phyloP scores from a whole-genome alignment of 257 asterid genomes.

The Scutellaria baicalensis region DNA sequence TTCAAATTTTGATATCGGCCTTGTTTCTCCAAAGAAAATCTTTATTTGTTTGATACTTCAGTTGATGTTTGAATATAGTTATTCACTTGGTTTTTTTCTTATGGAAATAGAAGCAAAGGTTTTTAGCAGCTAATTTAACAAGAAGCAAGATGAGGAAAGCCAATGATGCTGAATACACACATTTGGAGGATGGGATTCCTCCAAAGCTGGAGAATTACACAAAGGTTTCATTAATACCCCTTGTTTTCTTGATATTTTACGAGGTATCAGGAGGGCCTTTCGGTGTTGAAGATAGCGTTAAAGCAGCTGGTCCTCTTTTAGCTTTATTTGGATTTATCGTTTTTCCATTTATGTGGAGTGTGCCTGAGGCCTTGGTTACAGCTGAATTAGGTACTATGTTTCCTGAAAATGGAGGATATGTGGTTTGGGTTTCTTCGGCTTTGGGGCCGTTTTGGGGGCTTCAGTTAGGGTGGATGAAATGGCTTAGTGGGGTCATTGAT shows the following conservation, averaged over 20 bases:
- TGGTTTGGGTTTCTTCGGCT: slow-evolving; percentile 54
- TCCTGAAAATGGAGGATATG: slow-evolving; percentile 56
- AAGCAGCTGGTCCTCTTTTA: slow-evolving; percentile 54
- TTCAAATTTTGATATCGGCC: neutral
- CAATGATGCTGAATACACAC: slow-evolving; percentile 20
- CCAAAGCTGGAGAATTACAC: slow-evolving; percentile 24
- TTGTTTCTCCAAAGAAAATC: neutral
- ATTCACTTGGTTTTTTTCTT: neutral
- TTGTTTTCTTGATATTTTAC: slow-evolving; percentile 44
- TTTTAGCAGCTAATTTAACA: slow-evolving; percentile 15
- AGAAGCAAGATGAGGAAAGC: slow-evolving; percentile 24
- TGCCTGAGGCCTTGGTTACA: slow-evolving; percentile 49
- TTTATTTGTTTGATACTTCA: neutral
- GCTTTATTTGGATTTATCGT: slow-evolving; percentile 46
- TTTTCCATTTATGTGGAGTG: slow-evolving; percentile 50
- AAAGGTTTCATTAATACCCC: slow-evolving; percentile 42
- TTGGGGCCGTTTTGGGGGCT: slow-evolving; percentile 55
- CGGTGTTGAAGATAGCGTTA: slow-evolving; percentile 55
- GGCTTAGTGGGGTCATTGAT: slow-evolving; percentile 67
- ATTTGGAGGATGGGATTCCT: slow-evolving; percentile 27
- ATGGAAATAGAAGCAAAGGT: slow-evolving; percentile 24
- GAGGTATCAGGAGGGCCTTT: slow-evolving; percentile 64
- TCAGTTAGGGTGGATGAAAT: slow-evolving; percentile 64
- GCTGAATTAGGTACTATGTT: slow-evolving; percentile 54
- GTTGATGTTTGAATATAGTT: neutral